Evolutionary conservation across 768 basidiomycete species (phyloP), one percentile per base, ranked within the genome.

Genomic region (Leucogyrophana mollusca): DNA sequence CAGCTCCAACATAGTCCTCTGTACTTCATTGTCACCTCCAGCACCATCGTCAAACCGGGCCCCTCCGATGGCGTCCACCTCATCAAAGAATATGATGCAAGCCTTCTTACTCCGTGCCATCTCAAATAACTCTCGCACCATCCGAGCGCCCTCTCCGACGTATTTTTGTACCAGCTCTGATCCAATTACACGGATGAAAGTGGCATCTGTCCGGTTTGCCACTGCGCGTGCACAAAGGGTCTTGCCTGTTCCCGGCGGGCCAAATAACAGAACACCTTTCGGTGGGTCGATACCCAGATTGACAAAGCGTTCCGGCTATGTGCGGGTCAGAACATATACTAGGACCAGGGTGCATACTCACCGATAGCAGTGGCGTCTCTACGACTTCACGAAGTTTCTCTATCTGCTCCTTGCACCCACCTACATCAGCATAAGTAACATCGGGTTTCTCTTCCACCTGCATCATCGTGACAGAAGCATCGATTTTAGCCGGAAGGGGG

Each of bases 161-260:
- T 99, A 99, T 67, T 99, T 99, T 69, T 99, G 96, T n/a, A 99
- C 96, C 13, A 99, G 78, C 66, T 99, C 96, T 10, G 95, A 97
- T 11, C 96, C 96, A 61, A 98, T 98, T 44, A 99, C 96, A 57
- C 96, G 90, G 63, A 99, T 99, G 64, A 99, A 99, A 0, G 96
- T 98, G 17, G 94, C 95, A 67, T 98, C 96, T 43, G 96, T 98
- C 42, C 96, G 82, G 66, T 98, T 99, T 24, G 96, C 96, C 1
- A 99, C 96, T 10, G 96, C 96, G 55, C 96, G 86, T 1, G 96
- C 96, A 62, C 95, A 98, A 1, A 99, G 83, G 0, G 96, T 99
- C 70, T 99, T 99, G 30, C 96, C 96, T n/a, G 94, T 95, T 55
- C 94, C 94, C 3, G 94, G 94, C 45, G 94, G 93, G 22, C 96